These are phyloP conservation scores for Eragrostis curvula DNA, from an alignment of 176 grass and related monocot species.

Conservation along the genomic window DNA sequence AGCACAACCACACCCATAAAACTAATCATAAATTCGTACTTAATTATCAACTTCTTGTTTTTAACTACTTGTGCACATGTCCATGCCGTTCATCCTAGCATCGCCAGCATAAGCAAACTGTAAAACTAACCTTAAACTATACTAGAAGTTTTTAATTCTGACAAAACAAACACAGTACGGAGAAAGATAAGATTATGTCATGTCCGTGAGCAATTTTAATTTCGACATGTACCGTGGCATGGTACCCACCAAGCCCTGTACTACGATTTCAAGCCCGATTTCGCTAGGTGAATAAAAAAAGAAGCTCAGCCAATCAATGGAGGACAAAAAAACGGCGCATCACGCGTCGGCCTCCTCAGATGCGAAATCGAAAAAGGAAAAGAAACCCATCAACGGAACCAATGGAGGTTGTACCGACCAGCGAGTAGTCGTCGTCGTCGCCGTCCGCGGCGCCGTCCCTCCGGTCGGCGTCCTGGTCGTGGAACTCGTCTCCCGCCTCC, in stretches of 20 bases:
- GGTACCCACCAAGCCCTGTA: not conserved
- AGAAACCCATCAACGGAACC: no score
- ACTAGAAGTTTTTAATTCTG: not conserved
- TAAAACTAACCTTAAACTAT: slow-evolving; percentile 21
- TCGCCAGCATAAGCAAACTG: not conserved
- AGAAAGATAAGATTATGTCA: not conserved
- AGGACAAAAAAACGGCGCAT: not conserved
- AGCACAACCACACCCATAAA: not conserved
- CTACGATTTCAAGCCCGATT: not conserved
- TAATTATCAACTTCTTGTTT: not conserved
- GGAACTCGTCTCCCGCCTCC: slow-evolving; percentile 31
- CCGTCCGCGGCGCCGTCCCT: slow-evolving; percentile 9
- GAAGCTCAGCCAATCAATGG: not conserved
- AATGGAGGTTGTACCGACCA: slow-evolving; percentile 39
- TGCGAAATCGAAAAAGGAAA: not conserved
- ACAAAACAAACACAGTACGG: not conserved
- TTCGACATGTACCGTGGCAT: not conserved
- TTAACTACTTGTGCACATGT: not conserved
- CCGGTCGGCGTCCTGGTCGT: slow-evolving; percentile 12
- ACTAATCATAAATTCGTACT: slow-evolving; percentile 1
- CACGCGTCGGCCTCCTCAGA: not conserved
- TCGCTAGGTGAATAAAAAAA: not conserved
- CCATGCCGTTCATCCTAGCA: not conserved
- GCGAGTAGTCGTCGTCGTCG: slow-evolving; percentile 55
- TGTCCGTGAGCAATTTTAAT: not conserved